phyloP scores from a whole-genome alignment of 2,329 filamentous ascomycete species.

The Xylaria sp. region DNA sequence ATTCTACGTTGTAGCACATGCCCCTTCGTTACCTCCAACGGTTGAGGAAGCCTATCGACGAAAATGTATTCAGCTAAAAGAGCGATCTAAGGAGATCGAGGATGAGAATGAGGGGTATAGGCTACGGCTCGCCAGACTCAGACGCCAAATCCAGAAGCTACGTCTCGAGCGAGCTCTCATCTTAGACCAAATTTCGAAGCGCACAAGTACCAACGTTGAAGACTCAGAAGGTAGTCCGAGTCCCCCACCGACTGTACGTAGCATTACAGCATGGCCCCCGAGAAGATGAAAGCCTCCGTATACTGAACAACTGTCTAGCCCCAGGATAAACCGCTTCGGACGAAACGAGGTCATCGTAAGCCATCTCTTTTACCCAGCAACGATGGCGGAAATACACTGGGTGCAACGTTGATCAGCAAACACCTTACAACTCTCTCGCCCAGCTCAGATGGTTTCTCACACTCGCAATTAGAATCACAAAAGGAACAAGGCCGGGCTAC shows the following conservation, averaged over 20 bases:
- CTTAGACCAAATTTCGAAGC: conserved; percentile 76
- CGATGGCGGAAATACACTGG: conserved; percentile 54
- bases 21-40: conserved; percentile 79
- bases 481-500: conserved; percentile 48
- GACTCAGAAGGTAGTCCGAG: conserved; percentile 83
- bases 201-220: conserved; percentile 79
- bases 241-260: conserved; percentile 79
- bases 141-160: conserved; percentile 90
- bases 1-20: conserved; percentile 55
- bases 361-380: conserved; percentile 60
- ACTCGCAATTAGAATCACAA: conserved; percentile 57
- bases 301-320: conserved; percentile 62
- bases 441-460: conserved; percentile 65
- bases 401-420: conserved; percentile 60
- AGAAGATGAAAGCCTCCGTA: conserved; percentile 16
- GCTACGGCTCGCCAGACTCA: conserved; percentile 80
- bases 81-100: conserved; percentile 91
- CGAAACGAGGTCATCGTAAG: conserved; percentile 78
- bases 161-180: conserved; percentile 84
- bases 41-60: conserved; percentile 96
- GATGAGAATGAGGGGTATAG: conserved; percentile 88
- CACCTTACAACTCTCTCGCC: conserved; percentile 60
- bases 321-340: conserved; percentile 80
- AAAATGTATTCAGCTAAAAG: conserved; percentile 95
- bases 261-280: conserved; percentile 25